Conservation (phyloP, 495 filamentous ascomycete species). For the Cladorrhinum samala region DNA sequence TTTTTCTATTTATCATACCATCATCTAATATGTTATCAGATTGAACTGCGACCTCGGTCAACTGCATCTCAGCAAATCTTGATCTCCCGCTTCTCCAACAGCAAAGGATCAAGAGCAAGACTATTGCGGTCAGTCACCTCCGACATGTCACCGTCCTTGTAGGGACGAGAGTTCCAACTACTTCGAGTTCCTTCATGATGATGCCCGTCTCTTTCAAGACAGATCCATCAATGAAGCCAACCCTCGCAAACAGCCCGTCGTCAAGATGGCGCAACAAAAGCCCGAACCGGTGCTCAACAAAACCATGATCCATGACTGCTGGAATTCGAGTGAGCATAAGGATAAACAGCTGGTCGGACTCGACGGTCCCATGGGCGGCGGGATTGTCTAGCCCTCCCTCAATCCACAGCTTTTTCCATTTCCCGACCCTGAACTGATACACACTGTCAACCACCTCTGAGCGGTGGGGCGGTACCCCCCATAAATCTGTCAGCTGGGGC, state of each 20-base stretch:
- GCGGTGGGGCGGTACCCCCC: slow-evolving; percentile 11
- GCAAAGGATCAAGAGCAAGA: slow-evolving; percentile 11
- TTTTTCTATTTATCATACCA: no score
- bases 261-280: slow-evolving; percentile 8
- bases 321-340: slow-evolving; percentile 19
- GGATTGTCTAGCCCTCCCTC: slow-evolving; percentile 18
- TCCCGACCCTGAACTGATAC: slow-evolving; percentile 2
- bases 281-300: slow-evolving; percentile 23
- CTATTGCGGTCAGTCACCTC: slow-evolving; percentile 4
- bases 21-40: no score
- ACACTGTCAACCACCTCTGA: slow-evolving; percentile 8
- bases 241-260: slow-evolving; percentile 8
- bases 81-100: slow-evolving; percentile 4
- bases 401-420: slow-evolving; percentile 9
- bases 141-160: slow-evolving; percentile 5
- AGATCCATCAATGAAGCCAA: slow-evolving; percentile 22
- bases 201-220: slow-evolving; percentile 7
- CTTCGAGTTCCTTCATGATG: background rate
- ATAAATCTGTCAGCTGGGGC: slow-evolving; percentile 2
- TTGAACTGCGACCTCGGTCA: no score
- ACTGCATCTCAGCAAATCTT: slow-evolving; percentile 6
- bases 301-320: slow-evolving; percentile 14
- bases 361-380: background rate
- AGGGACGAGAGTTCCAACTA: slow-evolving; percentile 11
- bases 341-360: slow-evolving; percentile 2